These are phyloP conservation scores for Candida ortonii DNA, from an alignment of 805 yeast species.

Conservation along the genomic window DNA sequence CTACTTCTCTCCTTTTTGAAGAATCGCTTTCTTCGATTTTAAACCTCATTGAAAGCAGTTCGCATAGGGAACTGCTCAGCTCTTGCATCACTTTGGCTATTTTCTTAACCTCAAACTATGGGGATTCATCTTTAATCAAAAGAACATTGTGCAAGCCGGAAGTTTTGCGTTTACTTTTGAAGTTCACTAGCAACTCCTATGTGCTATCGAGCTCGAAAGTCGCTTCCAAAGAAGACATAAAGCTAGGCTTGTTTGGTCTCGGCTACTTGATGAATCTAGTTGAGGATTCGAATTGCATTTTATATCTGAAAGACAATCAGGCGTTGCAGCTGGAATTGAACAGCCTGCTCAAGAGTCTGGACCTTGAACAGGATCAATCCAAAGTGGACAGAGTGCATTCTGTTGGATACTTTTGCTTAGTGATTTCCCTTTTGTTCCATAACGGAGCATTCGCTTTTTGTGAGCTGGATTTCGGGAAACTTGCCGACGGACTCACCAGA, in stretches of 20 bases:
- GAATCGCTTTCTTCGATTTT: conserved; percentile 1
- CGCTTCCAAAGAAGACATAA: conserved; percentile 6
- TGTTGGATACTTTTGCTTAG: conserved; percentile 28
- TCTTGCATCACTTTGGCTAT: conserved; percentile 12
- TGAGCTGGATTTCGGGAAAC: conserved; percentile 3
- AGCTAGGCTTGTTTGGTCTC: conserved; percentile 18
- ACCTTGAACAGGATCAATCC: conserved; percentile 5
- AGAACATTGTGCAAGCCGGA: conserved; percentile 4
- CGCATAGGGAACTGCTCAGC: conserved; percentile 4
- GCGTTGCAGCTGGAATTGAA: conserved; percentile 2
- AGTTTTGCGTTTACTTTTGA: conserved; percentile 10
- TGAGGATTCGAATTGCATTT: conserved; percentile 4
- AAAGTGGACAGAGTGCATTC: conserved; percentile 21
- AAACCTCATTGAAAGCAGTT: background rate
- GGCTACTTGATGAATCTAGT: conserved; percentile 19
- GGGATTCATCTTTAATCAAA: background rate
- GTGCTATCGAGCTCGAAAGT: conserved; percentile 6
- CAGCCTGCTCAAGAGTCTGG: conserved; percentile 4
- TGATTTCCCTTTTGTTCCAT: conserved; percentile 10
- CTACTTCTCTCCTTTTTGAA: too few species aligned
- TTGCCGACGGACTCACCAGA: conserved; percentile 11
- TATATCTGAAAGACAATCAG: conserved; percentile 1
- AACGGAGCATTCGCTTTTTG: background rate
- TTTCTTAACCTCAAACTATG: conserved; percentile 10
- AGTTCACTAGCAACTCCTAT: conserved; percentile 11